Percentiles rank a stretch among this genome's conserved stretches.
Evolutionary conservation across 768 basidiomycete species (phyloP).

Genomic region (Tremella yokohamensis): DNA sequence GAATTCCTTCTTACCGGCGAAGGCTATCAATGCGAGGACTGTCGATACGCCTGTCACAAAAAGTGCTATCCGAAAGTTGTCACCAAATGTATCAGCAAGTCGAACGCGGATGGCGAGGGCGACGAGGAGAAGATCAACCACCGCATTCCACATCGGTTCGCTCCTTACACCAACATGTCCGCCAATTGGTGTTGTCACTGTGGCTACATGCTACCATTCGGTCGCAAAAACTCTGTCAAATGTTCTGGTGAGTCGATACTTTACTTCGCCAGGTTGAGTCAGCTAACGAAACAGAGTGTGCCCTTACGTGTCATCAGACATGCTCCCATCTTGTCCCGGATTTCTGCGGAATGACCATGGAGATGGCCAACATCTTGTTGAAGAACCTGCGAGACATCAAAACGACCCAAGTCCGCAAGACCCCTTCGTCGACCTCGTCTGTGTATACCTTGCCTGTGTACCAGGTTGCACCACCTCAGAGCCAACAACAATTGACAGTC

Average conservation of each 20-base stretch:
- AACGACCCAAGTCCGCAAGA: slow-evolving; percentile 50
- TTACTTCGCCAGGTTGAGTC: background rate
- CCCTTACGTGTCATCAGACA: slow-evolving; percentile 92
- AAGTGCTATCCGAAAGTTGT: slow-evolving; percentile 98
- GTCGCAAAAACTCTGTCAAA: slow-evolving; percentile 91
- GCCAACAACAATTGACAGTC: slow-evolving; percentile 12
- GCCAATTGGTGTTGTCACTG: slow-evolving; percentile 99
- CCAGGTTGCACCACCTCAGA: slow-evolving; percentile 18
- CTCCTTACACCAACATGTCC: slow-evolving; percentile 90
- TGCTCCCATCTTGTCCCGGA: slow-evolving; percentile 98
- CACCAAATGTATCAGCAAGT: slow-evolving; percentile 98
- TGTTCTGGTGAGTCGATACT: slow-evolving; percentile 59
- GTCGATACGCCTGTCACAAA: slow-evolving; percentile 97
- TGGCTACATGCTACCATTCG: slow-evolving; percentile 94
- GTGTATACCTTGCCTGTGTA: slow-evolving; percentile 32
- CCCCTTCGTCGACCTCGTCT: slow-evolving; percentile 38
- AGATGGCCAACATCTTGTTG: slow-evolving; percentile 89
- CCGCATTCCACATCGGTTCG: slow-evolving; percentile 97
- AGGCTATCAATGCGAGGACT: slow-evolving; percentile 99
- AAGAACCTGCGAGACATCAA: slow-evolving; percentile 90
- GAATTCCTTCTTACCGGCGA: slow-evolving; percentile 95
- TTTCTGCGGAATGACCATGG: slow-evolving; percentile 99
- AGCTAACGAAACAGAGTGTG: slow-evolving; percentile 62
- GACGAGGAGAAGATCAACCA: slow-evolving; percentile 99
- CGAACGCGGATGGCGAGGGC: slow-evolving; percentile 78